A percentile compares a stretch with the other conserved stretches of the same genome.
Conservation (phyloP, 768 basidiomycete genomes). For the Tulasnella sp. region DNA sequence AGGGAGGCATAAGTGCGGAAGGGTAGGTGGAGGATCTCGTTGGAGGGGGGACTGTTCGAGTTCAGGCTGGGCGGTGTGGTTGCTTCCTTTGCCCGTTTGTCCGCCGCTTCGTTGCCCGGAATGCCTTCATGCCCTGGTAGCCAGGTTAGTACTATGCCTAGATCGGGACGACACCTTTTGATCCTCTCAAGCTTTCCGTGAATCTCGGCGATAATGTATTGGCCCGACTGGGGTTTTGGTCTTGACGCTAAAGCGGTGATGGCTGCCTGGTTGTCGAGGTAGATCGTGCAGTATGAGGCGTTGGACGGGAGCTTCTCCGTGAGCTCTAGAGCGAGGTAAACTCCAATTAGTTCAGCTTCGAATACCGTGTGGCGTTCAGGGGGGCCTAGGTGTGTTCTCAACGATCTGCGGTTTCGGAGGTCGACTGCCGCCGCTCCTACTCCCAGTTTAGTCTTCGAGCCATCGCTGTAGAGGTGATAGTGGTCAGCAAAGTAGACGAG, state of each 20-base stretch:
- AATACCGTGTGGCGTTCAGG: neutral
- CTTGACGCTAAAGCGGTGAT: neutral
- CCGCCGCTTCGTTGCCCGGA: conserved; percentile 20
- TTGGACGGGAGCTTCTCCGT: neutral
- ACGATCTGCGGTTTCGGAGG: neutral
- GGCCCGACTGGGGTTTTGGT: neutral
- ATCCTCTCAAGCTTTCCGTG: neutral
- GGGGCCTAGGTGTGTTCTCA: neutral
- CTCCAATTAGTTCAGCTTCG: conserved; percentile 1
- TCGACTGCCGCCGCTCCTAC: conserved; percentile 9
- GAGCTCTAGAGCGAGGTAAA: conserved; percentile 12
- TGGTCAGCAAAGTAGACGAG: neutral
- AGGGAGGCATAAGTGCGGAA: neutral
- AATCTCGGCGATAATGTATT: conserved; percentile 11
- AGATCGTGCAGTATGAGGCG: neutral
- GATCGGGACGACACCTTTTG: neutral
- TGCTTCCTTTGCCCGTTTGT: conserved; percentile 14
- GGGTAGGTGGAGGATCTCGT: too few species aligned
- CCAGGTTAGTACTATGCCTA: conserved; percentile 4
- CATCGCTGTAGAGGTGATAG: conserved; percentile 26
- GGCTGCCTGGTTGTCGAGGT: conserved; percentile 26
- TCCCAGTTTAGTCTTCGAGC: conserved; percentile 20
- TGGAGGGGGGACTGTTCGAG: neutral
- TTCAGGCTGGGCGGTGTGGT: neutral
- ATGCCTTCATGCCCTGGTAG: conserved; percentile 22